Evolutionary conservation across 2,329 filamentous ascomycete species (phyloP).

Genomic region (Aspergillus japonicus): DNA sequence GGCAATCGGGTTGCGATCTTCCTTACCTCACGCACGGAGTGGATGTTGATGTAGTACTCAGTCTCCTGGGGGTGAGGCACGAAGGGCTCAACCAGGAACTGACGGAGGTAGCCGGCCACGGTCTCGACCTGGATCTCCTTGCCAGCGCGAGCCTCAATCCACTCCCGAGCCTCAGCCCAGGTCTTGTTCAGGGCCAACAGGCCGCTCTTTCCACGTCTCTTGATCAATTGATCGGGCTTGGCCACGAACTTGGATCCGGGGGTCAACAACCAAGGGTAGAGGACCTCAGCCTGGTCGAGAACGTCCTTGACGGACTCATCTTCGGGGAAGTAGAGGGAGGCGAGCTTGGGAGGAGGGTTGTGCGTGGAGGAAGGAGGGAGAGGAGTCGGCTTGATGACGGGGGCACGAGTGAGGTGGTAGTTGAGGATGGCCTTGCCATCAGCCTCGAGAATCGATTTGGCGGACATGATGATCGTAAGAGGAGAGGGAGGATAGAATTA

Average conservation of each 20-base stretch:
- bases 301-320: constrained; percentile 78
- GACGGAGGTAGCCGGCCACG: constrained; percentile 80
- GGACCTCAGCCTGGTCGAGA: constrained; percentile 92
- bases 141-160: constrained; percentile 88
- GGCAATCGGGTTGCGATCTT: constrained; percentile 21
- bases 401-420: constrained; percentile 98
- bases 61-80: constrained; percentile 93
- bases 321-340: constrained; percentile 88
- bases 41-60: constrained; percentile 99
- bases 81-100: constrained; percentile 98
- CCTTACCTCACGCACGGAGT: constrained; percentile 98
- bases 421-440: constrained; percentile 99
- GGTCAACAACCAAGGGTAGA: constrained; percentile 91
- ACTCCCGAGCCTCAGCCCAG: constrained; percentile 89
- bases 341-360: constrained; percentile 88
- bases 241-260: constrained; percentile 89
- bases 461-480: constrained; percentile 64
- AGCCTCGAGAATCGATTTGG: constrained; percentile 97
- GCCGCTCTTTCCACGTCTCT: constrained; percentile 98
- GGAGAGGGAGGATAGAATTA: constrained; percentile 13
- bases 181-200: constrained; percentile 95
- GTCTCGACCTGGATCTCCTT: constrained; percentile 94
- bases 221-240: constrained; percentile 99
- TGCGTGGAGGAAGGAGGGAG: constrained; percentile 80
- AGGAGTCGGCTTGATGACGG: constrained; percentile 96